Conservation (phyloP, 768 basidiomycete species). For the Aureoboletus auriporus region DNA sequence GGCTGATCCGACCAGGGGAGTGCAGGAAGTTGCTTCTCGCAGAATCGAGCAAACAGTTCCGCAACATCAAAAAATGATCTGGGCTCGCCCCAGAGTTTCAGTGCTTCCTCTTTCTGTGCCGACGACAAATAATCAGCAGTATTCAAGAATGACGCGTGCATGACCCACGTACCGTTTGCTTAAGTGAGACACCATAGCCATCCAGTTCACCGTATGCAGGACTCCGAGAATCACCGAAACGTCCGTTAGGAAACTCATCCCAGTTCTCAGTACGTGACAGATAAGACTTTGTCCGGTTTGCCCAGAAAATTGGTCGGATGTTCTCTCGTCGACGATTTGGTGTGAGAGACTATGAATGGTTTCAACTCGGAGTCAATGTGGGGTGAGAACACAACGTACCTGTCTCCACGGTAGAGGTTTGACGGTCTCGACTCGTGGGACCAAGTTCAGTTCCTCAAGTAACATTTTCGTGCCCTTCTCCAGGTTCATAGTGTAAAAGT, state of each 20-base stretch:
- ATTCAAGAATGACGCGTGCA: background rate
- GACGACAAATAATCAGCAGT: slow-evolving; percentile 4
- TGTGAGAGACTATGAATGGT: slow-evolving; percentile 67
- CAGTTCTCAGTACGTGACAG: slow-evolving; percentile 95
- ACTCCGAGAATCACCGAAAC: slow-evolving; percentile 95
- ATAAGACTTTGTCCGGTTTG: slow-evolving; percentile 93
- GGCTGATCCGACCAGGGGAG: slow-evolving; percentile 95
- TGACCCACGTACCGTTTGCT: slow-evolving; percentile 63
- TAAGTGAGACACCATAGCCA: slow-evolving; percentile 91
- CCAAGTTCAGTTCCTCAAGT: slow-evolving; percentile 85
- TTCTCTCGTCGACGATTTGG: slow-evolving; percentile 87
- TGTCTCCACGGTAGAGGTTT: slow-evolving; percentile 98
- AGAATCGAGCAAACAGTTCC: slow-evolving; percentile 80
- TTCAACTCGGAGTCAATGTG: slow-evolving; percentile 1
- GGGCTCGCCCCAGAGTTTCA: slow-evolving; percentile 87
- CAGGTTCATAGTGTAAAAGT: slow-evolving; percentile 97
- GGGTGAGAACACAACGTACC: slow-evolving; percentile 39
- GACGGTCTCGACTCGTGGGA: slow-evolving; percentile 84
- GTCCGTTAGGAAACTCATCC: slow-evolving; percentile 99
- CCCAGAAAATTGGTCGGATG: slow-evolving; percentile 99
- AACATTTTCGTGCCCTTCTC: slow-evolving; percentile 96
- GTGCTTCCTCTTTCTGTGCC: slow-evolving; percentile 80
- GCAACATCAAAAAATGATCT: slow-evolving; percentile 60
- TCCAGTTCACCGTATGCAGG: slow-evolving; percentile 98
- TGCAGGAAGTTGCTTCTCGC: slow-evolving; percentile 62